Evolutionary conservation across 2,329 filamentous ascomycete genomes (phyloP).

Genomic region (Pseudogymnoascus pannorum): DNA sequence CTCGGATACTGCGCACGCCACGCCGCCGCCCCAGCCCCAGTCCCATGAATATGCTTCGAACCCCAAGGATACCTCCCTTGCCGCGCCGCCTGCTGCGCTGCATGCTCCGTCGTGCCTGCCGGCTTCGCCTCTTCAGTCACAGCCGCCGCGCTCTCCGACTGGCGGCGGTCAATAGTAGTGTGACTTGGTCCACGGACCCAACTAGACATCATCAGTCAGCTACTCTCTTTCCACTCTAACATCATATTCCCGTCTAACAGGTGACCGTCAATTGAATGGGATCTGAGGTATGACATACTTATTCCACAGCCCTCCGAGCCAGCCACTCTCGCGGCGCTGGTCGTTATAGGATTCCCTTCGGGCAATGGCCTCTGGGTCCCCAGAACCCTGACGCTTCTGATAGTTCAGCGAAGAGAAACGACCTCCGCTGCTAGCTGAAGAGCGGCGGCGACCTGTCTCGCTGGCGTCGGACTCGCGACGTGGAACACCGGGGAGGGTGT

Average conservation of each 20-base stretch:
- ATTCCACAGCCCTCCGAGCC: conserved; percentile 34
- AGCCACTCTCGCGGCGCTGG: conserved; percentile 1
- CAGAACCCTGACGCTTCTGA: neutral
- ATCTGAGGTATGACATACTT: conserved; percentile 20
- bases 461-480: neutral
- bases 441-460: neutral
- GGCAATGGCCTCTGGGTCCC: neutral
- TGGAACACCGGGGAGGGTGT: neutral
- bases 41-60: conserved; percentile 3
- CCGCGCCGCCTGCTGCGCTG: neutral
- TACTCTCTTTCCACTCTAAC: neutral
- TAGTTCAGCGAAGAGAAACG: neutral
- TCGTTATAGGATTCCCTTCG: conserved; percentile 7
- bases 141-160: neutral
- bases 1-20: conserved; percentile 1
- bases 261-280: neutral
- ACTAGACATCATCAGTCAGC: neutral
- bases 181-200: neutral
- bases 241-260: too few relatives aligned
- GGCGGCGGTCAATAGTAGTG: neutral
- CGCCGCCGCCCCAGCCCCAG: neutral
- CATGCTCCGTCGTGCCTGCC: neutral
- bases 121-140: neutral
- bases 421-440: neutral
- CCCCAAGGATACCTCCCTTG: neutral